These are phyloP conservation scores for Bretschneidera sinensis DNA, from an alignment of 345 rosid species.

Conservation along the genomic window DNA sequence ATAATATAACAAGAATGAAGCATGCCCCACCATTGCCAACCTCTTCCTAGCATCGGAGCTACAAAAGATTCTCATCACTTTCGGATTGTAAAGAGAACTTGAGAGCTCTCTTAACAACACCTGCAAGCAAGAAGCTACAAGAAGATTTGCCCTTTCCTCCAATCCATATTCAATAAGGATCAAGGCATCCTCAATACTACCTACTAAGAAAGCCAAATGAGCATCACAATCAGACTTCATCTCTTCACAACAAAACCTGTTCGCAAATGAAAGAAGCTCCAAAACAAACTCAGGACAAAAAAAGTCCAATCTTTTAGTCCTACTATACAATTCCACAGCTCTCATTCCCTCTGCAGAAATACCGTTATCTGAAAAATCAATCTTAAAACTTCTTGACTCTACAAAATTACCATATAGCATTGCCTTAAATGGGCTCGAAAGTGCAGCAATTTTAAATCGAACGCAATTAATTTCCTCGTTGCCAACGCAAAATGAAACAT, in stretches of 20 bases:
- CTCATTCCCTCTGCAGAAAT: conserved; percentile 70
- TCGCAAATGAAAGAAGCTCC: conserved; percentile 74
- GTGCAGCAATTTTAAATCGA: conserved; percentile 59
- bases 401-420: conserved; percentile 77
- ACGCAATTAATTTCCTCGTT: conserved; percentile 50
- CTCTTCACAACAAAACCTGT: conserved; percentile 83
- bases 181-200: conserved; percentile 52
- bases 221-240: conserved; percentile 74
- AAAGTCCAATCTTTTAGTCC: conserved; percentile 50
- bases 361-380: conserved; percentile 60
- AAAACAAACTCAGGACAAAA: conserved; percentile 57
- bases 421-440: conserved; percentile 68
- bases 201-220: conserved; percentile 60
- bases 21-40: conserved; percentile 48
- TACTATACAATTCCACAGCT: conserved; percentile 68
- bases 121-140: conserved; percentile 86
- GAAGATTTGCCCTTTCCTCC: conserved; percentile 63
- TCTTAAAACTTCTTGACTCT: conserved; percentile 46
- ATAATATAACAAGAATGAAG: conserved; percentile 73
- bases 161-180: conserved; percentile 65
- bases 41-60: conserved; percentile 55
- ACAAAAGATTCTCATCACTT: conserved; percentile 57
- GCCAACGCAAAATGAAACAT: conserved; percentile 50
- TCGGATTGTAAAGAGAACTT: conserved; percentile 36
- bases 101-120: conserved; percentile 77